A percentile compares a stretch with the other conserved stretches of the same genome.
Evolutionary conservation across 257 asterid species (phyloP).

Genomic region (Solanum piurae): DNA sequence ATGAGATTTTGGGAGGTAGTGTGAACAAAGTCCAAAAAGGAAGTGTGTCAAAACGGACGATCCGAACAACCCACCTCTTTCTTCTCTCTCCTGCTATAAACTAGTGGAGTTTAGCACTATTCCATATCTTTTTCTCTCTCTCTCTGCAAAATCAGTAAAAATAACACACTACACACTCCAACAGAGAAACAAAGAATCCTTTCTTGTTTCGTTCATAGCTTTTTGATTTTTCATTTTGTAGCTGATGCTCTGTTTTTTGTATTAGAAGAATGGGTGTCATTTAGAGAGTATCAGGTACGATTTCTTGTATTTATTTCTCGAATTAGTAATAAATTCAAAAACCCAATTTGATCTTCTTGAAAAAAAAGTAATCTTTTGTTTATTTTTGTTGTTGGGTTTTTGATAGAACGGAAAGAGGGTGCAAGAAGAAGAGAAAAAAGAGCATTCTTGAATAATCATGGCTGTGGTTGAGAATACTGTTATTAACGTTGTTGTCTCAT

Average conservation of each 20-base stretch:
- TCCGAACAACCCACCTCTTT: not conserved
- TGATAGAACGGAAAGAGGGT: not conserved
- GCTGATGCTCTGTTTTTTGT: not conserved
- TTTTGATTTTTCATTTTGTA: not conserved
- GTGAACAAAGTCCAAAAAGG: not conserved
- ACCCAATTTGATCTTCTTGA: not conserved
- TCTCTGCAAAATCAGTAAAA: not conserved
- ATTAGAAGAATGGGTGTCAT: not conserved
- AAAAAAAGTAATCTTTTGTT: not conserved
- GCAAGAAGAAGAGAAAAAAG: not conserved
- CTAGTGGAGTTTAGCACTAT: not conserved
- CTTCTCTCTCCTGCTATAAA: not conserved
- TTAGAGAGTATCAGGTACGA: not conserved
- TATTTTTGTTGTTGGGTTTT: not conserved
- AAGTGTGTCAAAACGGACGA: constrained; percentile 1
- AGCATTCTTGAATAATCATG: constrained; percentile 3
- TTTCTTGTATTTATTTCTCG: not conserved
- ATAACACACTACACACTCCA: not conserved
- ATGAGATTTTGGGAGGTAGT: not conserved
- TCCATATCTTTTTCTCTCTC: not conserved
- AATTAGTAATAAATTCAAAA: not conserved
- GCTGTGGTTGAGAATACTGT: constrained; percentile 11
- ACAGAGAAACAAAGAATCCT: not conserved
- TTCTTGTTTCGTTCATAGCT: not conserved
- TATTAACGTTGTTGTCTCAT: not conserved